Conservation (phyloP, 2,329 filamentous ascomycete species). For the Xylariomycetidae sp. region DNA sequence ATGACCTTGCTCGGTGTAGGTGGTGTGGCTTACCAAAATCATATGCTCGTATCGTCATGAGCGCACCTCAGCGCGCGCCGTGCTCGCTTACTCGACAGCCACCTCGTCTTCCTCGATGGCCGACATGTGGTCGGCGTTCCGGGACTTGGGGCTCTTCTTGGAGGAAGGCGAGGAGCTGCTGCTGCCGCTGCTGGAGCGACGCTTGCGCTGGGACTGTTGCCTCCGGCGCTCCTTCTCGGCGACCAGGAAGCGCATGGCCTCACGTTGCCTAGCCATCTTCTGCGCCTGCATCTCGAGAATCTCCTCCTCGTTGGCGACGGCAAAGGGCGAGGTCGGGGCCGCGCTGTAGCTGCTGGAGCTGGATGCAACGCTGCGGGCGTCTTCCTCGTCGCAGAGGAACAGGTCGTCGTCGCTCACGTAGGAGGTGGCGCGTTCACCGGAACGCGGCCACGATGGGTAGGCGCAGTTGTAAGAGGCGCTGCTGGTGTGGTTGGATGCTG, state of each 20-base stretch:
- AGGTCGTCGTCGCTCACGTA: constrained; percentile 61
- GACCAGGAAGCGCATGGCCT: constrained; percentile 44
- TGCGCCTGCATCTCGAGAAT: constrained; percentile 45
- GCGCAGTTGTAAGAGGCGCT: constrained; percentile 30
- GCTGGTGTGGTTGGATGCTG: constrained; percentile 16
- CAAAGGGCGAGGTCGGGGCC: constrained; percentile 8
- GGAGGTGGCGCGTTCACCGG: constrained; percentile 40
- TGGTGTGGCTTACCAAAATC: no score
- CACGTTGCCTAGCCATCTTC: constrained; percentile 44
- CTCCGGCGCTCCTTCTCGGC: constrained; percentile 46
- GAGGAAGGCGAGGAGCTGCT: constrained; percentile 10
- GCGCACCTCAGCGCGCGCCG: no score
- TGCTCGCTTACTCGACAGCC: constrained; percentile 37
- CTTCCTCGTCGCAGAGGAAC: constrained; percentile 47
- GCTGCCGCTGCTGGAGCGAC: constrained; percentile 16
- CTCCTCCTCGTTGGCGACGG: constrained; percentile 38
- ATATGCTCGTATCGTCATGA: no score
- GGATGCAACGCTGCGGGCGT: constrained; percentile 39
- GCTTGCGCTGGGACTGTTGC: constrained; percentile 13
- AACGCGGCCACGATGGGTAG: constrained; percentile 10
- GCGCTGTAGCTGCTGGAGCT: constrained; percentile 37
- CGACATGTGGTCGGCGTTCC: constrained; percentile 46
- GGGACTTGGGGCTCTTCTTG: constrained; percentile 30
- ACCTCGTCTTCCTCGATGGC: constrained; percentile 54
- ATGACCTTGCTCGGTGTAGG: no score